Evolutionary conservation across 1,139 yeast species (phyloP), one percentile per base, ranked within the genome.

Genomic region (Debaryomyces sp.): DNA sequence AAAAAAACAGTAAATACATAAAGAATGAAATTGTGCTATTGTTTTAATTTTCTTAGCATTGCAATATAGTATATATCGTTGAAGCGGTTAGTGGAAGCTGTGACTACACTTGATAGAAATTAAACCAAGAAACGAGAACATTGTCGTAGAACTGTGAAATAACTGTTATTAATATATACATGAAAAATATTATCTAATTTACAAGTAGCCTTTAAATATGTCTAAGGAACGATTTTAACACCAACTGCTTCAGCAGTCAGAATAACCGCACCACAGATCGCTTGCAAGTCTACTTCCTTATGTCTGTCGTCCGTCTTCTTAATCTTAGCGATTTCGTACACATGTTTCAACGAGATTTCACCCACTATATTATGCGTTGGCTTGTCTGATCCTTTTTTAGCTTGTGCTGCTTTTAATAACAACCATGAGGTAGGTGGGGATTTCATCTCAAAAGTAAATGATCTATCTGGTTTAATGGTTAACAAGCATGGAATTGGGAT

Each of bases 391-490:
- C 97, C 97, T 68, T 92, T 89, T 24, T 77, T 80, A n/a, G 85
- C 75, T 2, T 88, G 89, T 6, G 96, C 90, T 4, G 97, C 96
- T 63, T 88, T 85, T 71, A 89, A 70, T 49, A 94, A 69, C 49
- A 94, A 75, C 84, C 89, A 94, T 0, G 96, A 85, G 0, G 99
- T 92, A 2, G 97, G 90, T 21, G 99, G 99, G 7, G 95, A 82
- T 64, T 89, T 91, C 77, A 89, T 77, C 58, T 88, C 96, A 66
- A 94, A 94, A 1, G 85, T 68, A 65, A 94, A 94, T 0, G 94
- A 66, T 67, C 99, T 80, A 67, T 94, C 98, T n/a, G 98, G 97
- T 61, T 84, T 87, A 39, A 94, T 91, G 1, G 87, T 85, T 48
- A 94, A 80, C 38, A 86, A 71, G 40, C 90, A 94, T 1, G 99